These are phyloP conservation scores for Fennellomyces sp. DNA, from an alignment of 371 early-diverging fungal genomes.

Conservation along the genomic window DNA sequence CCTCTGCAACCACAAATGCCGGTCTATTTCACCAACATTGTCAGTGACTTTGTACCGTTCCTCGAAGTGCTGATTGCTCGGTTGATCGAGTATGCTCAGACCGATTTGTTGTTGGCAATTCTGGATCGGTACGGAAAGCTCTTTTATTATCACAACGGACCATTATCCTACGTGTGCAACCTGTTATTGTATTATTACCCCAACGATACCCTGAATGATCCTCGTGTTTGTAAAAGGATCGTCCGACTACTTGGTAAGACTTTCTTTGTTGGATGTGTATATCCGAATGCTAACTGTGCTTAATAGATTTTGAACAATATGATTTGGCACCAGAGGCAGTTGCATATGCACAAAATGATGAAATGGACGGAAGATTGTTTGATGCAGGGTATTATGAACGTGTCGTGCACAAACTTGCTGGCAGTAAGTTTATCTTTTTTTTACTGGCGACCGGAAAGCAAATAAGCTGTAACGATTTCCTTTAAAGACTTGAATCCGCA, in stretches of 20 bases:
- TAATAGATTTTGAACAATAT: constrained; percentile 58
- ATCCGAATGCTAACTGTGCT: too few species aligned
- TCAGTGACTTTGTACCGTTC: constrained; percentile 69
- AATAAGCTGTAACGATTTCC: constrained; percentile 19
- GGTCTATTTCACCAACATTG: constrained; percentile 70
- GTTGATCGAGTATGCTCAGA: constrained; percentile 69
- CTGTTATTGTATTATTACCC: constrained; percentile 70
- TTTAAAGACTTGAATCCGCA: constrained; percentile 51
- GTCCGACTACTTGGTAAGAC: constrained; percentile 61
- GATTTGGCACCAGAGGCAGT: constrained; percentile 55
- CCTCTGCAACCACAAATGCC: constrained; percentile 66
- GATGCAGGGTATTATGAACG: constrained; percentile 59
- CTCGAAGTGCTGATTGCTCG: constrained; percentile 71
- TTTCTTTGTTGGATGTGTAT: too few species aligned
- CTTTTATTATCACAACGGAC: constrained; percentile 71
- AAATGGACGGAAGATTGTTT: constrained; percentile 41
- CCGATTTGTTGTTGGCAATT: constrained; percentile 58
- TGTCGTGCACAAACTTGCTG: constrained; percentile 58
- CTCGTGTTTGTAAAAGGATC: constrained; percentile 61
- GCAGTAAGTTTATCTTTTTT: constrained; percentile 35
- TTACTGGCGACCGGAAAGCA: constrained; percentile 13
- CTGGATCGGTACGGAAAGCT: constrained; percentile 71
- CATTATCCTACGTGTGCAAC: constrained; percentile 71
- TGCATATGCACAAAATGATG: constrained; percentile 41
- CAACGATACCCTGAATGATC: constrained; percentile 60